Base-by-base conservation (phyloP, 768 basidiomycete species). In the Pisolithus orientalis region DNA sequence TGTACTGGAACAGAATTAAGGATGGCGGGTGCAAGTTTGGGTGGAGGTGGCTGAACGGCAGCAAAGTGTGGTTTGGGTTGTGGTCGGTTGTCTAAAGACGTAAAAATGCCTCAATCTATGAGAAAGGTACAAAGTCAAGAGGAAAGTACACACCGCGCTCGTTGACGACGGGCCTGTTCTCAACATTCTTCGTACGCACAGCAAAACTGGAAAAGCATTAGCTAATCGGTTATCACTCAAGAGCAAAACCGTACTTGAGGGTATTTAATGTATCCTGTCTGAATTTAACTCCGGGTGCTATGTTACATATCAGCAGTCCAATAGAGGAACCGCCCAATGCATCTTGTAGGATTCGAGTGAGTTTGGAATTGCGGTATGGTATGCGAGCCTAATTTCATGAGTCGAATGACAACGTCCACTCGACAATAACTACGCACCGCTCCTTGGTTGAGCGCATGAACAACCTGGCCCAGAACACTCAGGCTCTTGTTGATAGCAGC, bases 401-500 rank as follows among this genome's bases (percentile, higher is more conserved):
- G 38, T 37, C 34, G 37, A 37, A n/a, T 27, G 21, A 28, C 31
- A 8, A 13, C 16, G 11, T 5, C 21, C 1, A 44, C 29, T 14
- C 7, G 46, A 40, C 37, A 44, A 48, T 51, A 37, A 38, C 40
- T 28, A 50, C 78, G 69, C 54, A 74, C 86, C 44, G 83, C 83
- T 49, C 84, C 81, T 62, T 76, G 77, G 58, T 90, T 94, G 27
- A 94, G 71, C 9, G 90, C 88, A 63, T 90, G 84, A 3, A 94
- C 89, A 5, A 94, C 91, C 67, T 90, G 90, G 2, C 90, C 90
- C 3, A 95, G 78, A 8, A 87, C 87, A 55, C 89, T 88, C 44
- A 95, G 68, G 6, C 87, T 90, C 65, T 88, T 91, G 70, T 95
- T 95, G 65, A 95, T 95, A 16, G 91, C 90, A 2, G 87, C 71